Evolutionary conservation across 1,284 basidiomycete species (phyloP).

Genomic region (Cutaneotrichosporon mucoides): DNA sequence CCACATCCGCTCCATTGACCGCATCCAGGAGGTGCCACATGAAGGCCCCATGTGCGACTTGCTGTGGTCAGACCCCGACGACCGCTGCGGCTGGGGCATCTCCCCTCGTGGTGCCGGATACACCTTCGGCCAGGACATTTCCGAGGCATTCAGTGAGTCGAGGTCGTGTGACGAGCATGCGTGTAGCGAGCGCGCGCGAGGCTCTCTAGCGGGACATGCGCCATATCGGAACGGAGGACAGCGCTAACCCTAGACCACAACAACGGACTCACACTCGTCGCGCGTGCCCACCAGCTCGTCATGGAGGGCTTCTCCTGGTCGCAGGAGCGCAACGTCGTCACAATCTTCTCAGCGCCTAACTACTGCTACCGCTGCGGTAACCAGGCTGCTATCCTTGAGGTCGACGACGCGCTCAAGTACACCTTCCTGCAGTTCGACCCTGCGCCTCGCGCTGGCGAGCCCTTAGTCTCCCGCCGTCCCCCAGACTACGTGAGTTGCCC

Average conservation of each 20-base stretch:
- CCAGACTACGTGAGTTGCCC: slow-evolving; percentile 75
- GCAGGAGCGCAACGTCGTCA: slow-evolving; percentile 99
- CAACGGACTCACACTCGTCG: slow-evolving; percentile 95
- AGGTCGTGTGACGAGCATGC: too few species aligned
- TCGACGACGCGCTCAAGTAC: slow-evolving; percentile 70
- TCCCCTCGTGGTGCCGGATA: slow-evolving; percentile 98
- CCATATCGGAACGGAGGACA: too few species aligned
- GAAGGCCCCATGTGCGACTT: slow-evolving; percentile 99
- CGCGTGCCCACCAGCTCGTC: slow-evolving; percentile 91
- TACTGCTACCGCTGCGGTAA: slow-evolving; percentile 99
- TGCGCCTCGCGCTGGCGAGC: slow-evolving; percentile 95
- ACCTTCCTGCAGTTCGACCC: slow-evolving; percentile 95
- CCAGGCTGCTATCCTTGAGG: slow-evolving; percentile 99
- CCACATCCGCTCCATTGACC: slow-evolving; percentile 97
- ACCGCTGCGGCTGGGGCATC: slow-evolving; percentile 99
- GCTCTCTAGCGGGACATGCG: too few species aligned
- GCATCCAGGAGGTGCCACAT: slow-evolving; percentile 97
- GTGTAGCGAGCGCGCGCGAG: too few species aligned
- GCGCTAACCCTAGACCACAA: slow-evolving; percentile 66
- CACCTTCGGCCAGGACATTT: slow-evolving; percentile 98
- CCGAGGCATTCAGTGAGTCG: slow-evolving; percentile 55
- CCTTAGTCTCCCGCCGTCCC: slow-evolving; percentile 94
- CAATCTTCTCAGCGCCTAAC: slow-evolving; percentile 98
- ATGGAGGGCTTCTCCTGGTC: slow-evolving; percentile 97
- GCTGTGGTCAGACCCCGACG: slow-evolving; percentile 98